Conservation (phyloP, 148 eudicot species). For the Spergularia bocconei region DNA sequence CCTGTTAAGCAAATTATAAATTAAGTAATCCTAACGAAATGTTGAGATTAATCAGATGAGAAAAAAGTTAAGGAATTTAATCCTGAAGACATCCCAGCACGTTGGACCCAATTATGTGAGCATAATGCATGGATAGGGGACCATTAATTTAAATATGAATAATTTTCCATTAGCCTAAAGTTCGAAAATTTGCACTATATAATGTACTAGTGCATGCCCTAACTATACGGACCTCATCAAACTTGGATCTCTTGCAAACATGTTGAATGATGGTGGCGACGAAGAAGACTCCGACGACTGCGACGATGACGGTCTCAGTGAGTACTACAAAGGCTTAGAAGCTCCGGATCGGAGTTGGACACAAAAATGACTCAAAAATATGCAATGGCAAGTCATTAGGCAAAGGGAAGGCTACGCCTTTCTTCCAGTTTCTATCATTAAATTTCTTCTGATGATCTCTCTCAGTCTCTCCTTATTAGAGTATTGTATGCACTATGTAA, state of each 20-base stretch:
- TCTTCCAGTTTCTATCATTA: constrained; percentile 55
- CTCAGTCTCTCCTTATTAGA: no score
- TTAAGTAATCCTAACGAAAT: neutral
- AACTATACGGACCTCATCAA: neutral
- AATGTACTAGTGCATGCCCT: neutral
- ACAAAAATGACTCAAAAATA: neutral
- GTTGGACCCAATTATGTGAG: constrained; percentile 15
- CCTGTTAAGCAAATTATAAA: neutral
- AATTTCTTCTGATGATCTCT: neutral
- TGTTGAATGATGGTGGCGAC: neutral
- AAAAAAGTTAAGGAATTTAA: neutral
- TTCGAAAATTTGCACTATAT: neutral
- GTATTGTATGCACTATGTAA: no score
- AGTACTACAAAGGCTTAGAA: no score
- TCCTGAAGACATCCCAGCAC: neutral
- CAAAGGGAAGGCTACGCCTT: constrained; percentile 94
- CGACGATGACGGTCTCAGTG: neutral
- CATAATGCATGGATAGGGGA: constrained; percentile 21
- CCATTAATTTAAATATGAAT: constrained; percentile 11
- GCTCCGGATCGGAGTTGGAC: neutral
- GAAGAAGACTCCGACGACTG: neutral
- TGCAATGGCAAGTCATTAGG: constrained; percentile 72
- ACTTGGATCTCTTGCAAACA: neutral
- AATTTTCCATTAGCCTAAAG: constrained; percentile 1
- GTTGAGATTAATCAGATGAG: neutral